A percentile compares a stretch with the other conserved stretches of the same genome.
These are phyloP conservation scores for Spongospora subterranea DNA, from an alignment of 208 protist genomes.

Conservation along the genomic window DNA sequence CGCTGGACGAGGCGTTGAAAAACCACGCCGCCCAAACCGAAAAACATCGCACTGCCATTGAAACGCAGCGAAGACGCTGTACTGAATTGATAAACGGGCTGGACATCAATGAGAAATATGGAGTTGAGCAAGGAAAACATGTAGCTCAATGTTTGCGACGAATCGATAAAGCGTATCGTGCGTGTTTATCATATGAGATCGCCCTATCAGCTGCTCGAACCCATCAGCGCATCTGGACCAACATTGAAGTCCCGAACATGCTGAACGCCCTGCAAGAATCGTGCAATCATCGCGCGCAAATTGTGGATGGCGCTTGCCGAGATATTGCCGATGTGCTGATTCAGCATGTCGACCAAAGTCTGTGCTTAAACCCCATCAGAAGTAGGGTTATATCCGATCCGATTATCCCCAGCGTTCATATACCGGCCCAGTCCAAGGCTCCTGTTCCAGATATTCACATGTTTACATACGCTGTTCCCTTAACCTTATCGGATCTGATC, in stretches of 20 bases:
- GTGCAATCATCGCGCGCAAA: not conserved
- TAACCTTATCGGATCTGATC: not conserved
- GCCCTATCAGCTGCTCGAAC: not conserved
- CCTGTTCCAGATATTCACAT: too few species aligned
- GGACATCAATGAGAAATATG: too few species aligned
- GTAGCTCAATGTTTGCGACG: not conserved
- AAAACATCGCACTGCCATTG: not conserved
- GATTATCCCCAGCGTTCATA: too few species aligned
- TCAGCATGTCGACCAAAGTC: not conserved
- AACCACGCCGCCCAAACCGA: not conserved
- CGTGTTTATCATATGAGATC: not conserved
- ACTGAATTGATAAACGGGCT: not conserved
- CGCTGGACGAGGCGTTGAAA: not conserved
- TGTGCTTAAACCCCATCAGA: too few species aligned
- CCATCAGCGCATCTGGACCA: not conserved
- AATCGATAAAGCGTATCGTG: not conserved
- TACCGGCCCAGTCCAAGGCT: too few species aligned
- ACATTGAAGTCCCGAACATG: not conserved
- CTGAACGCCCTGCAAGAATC: not conserved
- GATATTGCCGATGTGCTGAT: not conserved
- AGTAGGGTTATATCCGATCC: too few species aligned
- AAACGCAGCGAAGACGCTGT: not conserved
- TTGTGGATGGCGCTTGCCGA: not conserved
- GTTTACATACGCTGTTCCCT: not conserved
- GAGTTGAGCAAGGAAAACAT: too few species aligned